Evolutionary conservation across 2,329 filamentous ascomycete genomes (phyloP), one percentile per base, ranked within the genome.

Genomic region (Aureobasidium sp.): DNA sequence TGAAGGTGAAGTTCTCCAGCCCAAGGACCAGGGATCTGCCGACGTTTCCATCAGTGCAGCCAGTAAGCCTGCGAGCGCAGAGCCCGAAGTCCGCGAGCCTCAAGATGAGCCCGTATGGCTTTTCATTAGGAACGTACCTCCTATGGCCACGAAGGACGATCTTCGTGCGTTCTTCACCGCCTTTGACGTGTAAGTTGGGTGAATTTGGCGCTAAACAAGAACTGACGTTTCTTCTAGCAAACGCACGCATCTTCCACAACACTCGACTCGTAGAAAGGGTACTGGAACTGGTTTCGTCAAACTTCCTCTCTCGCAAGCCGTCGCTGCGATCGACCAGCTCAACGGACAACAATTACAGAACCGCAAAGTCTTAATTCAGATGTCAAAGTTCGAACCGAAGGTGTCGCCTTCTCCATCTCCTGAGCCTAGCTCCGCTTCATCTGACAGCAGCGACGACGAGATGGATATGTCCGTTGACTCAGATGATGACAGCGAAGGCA

Each of bases 401-500:
- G n/a, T 40, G 30, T 16, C 37, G 5, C 37, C 48, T 19, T 39
- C 45, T 10, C 45, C 22, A 21, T 44, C 39, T 27, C 39, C 29
- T 11, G 39, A 30, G 14, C 30, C 32, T 10, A 27, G 17, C 12
- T 24, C 32, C 17, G 30, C 17, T n/a, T 34, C 41, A 2, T 38
- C 51, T 12, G 32, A 37, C 5, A 45, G 21, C 22, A 44, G 38
- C 29, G 53, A 55, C 19, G 44, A 50, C 6, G 53, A 51, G 14
- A 52, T 52, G 53, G 52, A 55, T 17, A 52, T 51, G 8, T 55
- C 45, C 10, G 49, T 57, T 21, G 53, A 49, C 8, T 49, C 52
- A 11, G 55, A 56, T 17, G 54, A 51, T n/a, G 56, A 58, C 2
- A 49, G 34, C 25, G 51, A 60, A 21, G 59, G 54, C 29, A 55